A percentile compares a stretch with the other conserved stretches of the same genome.
Evolutionary conservation across 805 yeast species (phyloP).

Genomic region (Suhomyces xylopsoci): DNA sequence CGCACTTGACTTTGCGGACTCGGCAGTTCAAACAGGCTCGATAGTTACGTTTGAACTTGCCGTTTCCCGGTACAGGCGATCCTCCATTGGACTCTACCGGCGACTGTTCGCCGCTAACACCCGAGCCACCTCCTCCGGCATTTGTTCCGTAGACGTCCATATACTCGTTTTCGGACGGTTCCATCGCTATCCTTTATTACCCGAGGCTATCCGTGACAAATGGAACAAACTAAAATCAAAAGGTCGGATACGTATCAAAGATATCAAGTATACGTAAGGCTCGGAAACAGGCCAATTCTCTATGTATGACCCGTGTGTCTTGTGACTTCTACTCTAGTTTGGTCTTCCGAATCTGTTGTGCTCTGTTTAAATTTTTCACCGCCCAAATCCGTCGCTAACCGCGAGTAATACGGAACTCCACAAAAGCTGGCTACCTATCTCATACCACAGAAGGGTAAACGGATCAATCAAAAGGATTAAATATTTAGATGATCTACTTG

Average conservation of each 20-base stretch:
- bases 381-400: neutral
- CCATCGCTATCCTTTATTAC: neutral
- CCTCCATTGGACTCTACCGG: neutral
- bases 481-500: no score
- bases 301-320: no score
- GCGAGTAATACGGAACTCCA: neutral
- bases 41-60: constrained; percentile 60
- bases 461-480: no score
- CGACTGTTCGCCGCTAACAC: neutral
- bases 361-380: neutral
- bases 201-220: neutral
- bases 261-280: neutral
- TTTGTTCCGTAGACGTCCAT: neutral
- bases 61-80: neutral
- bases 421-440: neutral
- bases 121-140: neutral
- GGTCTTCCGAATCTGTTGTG: neutral
- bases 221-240: no score
- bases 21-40: constrained; percentile 86
- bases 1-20: constrained; percentile 80
- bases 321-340: neutral
- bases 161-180: neutral
- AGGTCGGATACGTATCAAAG: no score
- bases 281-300: neutral
- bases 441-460: no score